A percentile compares a stretch with the other conserved stretches of the same genome.
Conservation (phyloP, 331 rosid species). For the Rhamnella rubrinervis region DNA sequence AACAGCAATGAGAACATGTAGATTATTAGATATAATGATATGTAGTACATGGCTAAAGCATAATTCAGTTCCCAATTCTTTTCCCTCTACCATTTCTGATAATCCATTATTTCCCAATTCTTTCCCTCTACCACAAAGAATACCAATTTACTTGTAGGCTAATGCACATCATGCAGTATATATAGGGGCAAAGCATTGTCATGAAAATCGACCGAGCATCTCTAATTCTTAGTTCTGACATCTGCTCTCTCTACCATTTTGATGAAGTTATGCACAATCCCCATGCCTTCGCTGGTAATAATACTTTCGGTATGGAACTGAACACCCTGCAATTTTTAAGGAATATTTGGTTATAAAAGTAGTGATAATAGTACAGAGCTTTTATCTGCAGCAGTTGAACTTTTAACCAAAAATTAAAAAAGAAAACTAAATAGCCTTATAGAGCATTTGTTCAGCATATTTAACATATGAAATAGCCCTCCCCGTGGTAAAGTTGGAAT, state of each 20-base stretch:
- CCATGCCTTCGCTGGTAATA: conserved; percentile 46
- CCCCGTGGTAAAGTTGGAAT: not conserved
- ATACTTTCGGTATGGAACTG: conserved; percentile 63
- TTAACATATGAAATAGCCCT: not conserved
- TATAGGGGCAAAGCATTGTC: not conserved
- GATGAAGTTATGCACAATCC: conserved; percentile 41
- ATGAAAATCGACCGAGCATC: conserved; percentile 2
- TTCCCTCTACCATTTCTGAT: no score
- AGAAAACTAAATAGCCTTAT: not conserved
- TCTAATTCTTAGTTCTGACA: conserved; percentile 19
- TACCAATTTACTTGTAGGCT: no score
- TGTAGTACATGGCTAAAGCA: no score
- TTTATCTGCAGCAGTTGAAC: not conserved
- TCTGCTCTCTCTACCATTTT: conserved; percentile 40
- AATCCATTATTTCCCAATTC: no score
- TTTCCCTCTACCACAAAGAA: no score
- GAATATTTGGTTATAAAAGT: not conserved
- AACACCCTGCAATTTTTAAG: conserved; percentile 46
- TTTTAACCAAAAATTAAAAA: not conserved
- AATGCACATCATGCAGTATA: no score
- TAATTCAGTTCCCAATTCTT: no score
- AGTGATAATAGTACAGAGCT: not conserved
- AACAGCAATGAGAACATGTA: no score
- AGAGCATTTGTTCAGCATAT: not conserved
- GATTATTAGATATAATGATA: no score